Base-by-base conservation (phyloP, 192 early-diverging fungal species). In the Thamnidium elegans region DNA sequence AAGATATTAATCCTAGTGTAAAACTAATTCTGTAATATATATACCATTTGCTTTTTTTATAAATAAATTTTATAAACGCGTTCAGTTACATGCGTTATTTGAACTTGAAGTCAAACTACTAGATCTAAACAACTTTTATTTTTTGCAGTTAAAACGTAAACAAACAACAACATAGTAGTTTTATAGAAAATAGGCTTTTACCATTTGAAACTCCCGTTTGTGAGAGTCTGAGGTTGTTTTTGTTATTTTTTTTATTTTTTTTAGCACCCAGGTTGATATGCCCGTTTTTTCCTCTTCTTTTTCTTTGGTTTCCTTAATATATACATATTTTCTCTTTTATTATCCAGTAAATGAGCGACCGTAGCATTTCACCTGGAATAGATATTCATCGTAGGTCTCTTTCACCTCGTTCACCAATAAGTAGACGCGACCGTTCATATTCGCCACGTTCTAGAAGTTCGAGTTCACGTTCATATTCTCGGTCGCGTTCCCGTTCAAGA, bases 391-490 rank as follows among this genome's bases (percentile, higher is more conserved):
- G 36, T 11, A 14, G 42, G 1, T 14, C 20, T 23, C 21, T n/a
- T 13, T 43, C 36, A 13, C 42, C 60, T 47, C 13, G n/a, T 15
- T 42, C 48, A 55, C 34, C 48, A 14, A 44, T 7, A 44, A 52
- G 51, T 19, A 43, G 63, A 31, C 48, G 63, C 14, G 34, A n/a
- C 5, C 48, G 51, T 8, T 43, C 51, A 26, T 9, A 19, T 43
- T 64, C 48, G 23, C 45, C 61, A 19, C 48, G 32, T 52, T 63
- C 43, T 21, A 46, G 43, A 30, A 46, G 42, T 45, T 46, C 43
- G 20, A 46, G 43, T n/a, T 50, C 44, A 62, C 45, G 44, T 17
- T 62, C 60, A n/a, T 50, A 19, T 31, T 63, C 61, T 36, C 61
- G 47, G 14, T 51, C 61, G 10, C 61, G 47, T 34, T 53, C 48